Percentiles rank a stretch among this genome's conserved stretches.
These are phyloP conservation scores for Neoboletus magnificus DNA, from an alignment of 768 basidiomycete genomes.

Conservation along the genomic window DNA sequence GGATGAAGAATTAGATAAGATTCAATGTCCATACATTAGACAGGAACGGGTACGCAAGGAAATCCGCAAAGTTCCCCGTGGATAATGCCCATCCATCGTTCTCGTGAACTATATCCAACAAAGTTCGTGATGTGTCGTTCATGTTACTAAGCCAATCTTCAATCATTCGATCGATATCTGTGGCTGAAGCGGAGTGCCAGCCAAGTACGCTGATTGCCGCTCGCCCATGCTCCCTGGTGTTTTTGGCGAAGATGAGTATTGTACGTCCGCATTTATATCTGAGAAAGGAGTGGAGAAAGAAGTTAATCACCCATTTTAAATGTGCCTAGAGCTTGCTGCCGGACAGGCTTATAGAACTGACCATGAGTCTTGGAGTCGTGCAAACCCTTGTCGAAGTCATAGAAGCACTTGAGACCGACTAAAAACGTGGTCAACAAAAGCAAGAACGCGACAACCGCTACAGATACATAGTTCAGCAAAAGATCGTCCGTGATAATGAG, in stretches of 20 bases:
- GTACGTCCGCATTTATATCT: slow-evolving; percentile 51
- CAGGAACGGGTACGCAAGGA: slow-evolving; percentile 7
- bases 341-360: slow-evolving; percentile 46
- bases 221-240: slow-evolving; percentile 45
- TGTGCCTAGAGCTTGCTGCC: slow-evolving; percentile 17
- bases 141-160: background rate
- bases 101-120: slow-evolving; percentile 4
- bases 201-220: slow-evolving; percentile 44
- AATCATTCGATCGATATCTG: slow-evolving; percentile 77
- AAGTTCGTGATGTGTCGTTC: slow-evolving; percentile 1
- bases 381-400: slow-evolving; percentile 81
- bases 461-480: background rate
- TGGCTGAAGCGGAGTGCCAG: slow-evolving; percentile 46
- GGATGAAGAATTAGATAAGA: slow-evolving; percentile 17
- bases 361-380: slow-evolving; percentile 68
- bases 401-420: slow-evolving; percentile 75
- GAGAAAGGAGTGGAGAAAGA: slow-evolving; percentile 10
- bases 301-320: slow-evolving; percentile 38
- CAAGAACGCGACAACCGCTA: slow-evolving; percentile 75
- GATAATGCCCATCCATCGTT: background rate
- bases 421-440: slow-evolving; percentile 71
- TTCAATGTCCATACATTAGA: slow-evolving; percentile 18
- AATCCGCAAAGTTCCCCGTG: slow-evolving; percentile 6
- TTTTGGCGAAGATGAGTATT: slow-evolving; percentile 39
- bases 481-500: background rate